Conservation (phyloP, 371 early-diverging fungal genomes). For the Mucor mucedo region DNA sequence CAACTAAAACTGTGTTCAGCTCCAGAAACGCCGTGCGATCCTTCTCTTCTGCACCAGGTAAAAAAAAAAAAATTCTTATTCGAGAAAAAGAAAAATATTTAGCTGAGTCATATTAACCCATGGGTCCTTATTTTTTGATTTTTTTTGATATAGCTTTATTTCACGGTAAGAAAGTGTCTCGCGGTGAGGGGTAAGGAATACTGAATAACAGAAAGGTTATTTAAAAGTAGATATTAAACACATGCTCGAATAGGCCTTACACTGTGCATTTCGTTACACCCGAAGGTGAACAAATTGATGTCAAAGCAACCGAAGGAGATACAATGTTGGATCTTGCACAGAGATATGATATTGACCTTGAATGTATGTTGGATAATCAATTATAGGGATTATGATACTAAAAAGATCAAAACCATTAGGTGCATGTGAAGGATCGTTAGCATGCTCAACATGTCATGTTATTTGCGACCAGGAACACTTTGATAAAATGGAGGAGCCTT, state of each 20-base stretch:
- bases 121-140: conserved; percentile 3
- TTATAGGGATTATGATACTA: not conserved
- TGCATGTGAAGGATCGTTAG: conserved; percentile 98
- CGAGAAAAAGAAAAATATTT: not conserved
- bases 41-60: conserved; percentile 37
- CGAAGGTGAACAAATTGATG: conserved; percentile 80
- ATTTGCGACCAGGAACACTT: conserved; percentile 88
- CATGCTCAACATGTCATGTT: conserved; percentile 98
- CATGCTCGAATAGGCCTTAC: conserved; percentile 37
- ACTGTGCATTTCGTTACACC: conserved; percentile 68
- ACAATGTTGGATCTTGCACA: conserved; percentile 96
- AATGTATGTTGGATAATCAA: conserved; percentile 66
- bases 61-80: conserved; percentile 2
- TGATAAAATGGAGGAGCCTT: conserved; percentile 89
- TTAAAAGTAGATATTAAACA: not conserved
- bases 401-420: conserved; percentile 48
- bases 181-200: conserved; percentile 43
- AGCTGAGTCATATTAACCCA: not conserved
- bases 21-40: conserved; percentile 16
- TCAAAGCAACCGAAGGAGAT: conserved; percentile 83
- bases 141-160: conserved; percentile 30
- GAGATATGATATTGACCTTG: conserved; percentile 93
- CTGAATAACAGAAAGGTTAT: not conserved
- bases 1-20: conserved; percentile 25
- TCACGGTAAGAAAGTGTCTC: conserved; percentile 41